Percentiles rank a stretch among this genome's conserved stretches.
Evolutionary conservation across 371 early-diverging fungal species (phyloP).

Genomic region (Rhizopus stolonifer): DNA sequence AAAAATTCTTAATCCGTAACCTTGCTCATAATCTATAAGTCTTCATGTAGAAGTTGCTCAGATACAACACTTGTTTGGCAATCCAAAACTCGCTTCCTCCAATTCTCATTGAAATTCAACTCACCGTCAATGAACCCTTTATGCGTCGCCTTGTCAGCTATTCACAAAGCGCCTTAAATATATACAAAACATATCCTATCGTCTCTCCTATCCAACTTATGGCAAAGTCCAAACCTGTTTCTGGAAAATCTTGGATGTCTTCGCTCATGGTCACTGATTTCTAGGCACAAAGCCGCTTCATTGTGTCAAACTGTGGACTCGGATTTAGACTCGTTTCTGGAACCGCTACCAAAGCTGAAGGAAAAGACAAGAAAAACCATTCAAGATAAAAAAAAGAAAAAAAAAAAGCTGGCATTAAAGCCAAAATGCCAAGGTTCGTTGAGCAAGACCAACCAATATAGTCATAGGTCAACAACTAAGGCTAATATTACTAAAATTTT

Average conservation of each 20-base stretch:
- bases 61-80: conserved; percentile 1
- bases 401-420: conserved; percentile 18
- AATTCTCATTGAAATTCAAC: conserved; percentile 13
- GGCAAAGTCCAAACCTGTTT: conserved; percentile 3
- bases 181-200: neutral
- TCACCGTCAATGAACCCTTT: conserved; percentile 12
- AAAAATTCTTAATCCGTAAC: too few species aligned
- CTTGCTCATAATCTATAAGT: too few species aligned
- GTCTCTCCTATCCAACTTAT: conserved; percentile 6
- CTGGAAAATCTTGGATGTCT: conserved; percentile 10
- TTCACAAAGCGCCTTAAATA: neutral
- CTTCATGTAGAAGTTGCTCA: too few species aligned
- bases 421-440: conserved; percentile 20
- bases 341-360: too few species aligned
- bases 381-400: too few species aligned
- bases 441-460: conserved; percentile 19
- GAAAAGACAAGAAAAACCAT: neutral
- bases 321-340: too few species aligned
- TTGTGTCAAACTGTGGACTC: conserved; percentile 13
- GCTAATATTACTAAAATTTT: conserved; percentile 7
- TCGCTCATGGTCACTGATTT: conserved; percentile 8
- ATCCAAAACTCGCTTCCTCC: conserved; percentile 6
- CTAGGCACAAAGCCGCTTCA: conserved; percentile 9
- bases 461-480: conserved; percentile 15
- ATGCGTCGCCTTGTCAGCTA: neutral